Evolutionary conservation across 1,284 basidiomycete genomes (phyloP), one percentile per base, ranked within the genome.

Genomic region (Pseudozyma flocculosa): DNA sequence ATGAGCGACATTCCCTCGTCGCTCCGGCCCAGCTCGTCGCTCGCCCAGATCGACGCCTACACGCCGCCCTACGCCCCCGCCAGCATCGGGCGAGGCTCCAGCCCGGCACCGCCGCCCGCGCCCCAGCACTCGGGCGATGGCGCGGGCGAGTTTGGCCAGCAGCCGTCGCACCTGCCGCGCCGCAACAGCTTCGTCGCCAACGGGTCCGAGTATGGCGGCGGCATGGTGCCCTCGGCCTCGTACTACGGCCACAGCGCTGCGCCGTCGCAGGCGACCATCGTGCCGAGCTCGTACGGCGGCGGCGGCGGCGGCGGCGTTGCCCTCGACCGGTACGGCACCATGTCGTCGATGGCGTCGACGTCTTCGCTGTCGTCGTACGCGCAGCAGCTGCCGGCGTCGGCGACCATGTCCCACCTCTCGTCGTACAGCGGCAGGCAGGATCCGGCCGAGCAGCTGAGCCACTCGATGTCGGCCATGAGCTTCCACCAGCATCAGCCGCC

Each of bases 51-150:
- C 38, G 66, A 67, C 37, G 57, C 61, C 36, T 74, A 74, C 46
- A 73, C 62, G 0, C 72, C 72, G 15, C 63, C 68, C n/a, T 74
- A 74, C 26, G 72, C 72, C 1, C 72, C 70, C 26, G 26, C 59
- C 22, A 57, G 54, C 34, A 58, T 70, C 42, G 63, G 63, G 3
- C 61, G 72, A 37, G 51, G 50, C 4, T 53, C 54, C 14, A 72
- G 70, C 46, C 68, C 69, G 21, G 61, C 50, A 10, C 70, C 67
- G 14, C 55, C 64, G 10, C 55, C 50, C 11, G 42, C 50, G 11
- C 50, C 61, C 34, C 48, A 51, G 17, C 21, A 45, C 14, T 38
- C 42, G 23, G 26, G 11, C 8, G 32, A 22, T 24, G 17, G 29
- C 24, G 17, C 26, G 22, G 22, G n/a, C 32, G 15, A 43, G 32